phyloP scores from a whole-genome alignment of 108 stramenopile species.

The Pseudonitzschia delicatissima region DNA sequence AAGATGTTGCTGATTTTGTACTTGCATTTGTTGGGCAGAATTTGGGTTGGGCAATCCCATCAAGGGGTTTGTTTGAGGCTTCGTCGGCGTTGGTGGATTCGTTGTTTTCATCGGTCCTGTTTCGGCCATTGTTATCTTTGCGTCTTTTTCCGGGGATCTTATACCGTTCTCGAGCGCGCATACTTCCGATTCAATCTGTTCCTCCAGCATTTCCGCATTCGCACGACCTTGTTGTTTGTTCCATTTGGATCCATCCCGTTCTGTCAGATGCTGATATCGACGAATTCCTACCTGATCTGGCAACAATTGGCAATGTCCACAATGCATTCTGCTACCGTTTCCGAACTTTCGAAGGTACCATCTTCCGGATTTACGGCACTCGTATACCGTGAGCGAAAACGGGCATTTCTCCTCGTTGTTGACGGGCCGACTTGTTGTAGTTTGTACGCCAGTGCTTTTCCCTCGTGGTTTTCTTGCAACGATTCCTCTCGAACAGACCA shows the following conservation, averaged over 20 bases:
- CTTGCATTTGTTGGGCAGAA: too few species aligned
- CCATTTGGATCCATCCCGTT: slow-evolving; percentile 12
- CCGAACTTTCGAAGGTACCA: slow-evolving; percentile 12
- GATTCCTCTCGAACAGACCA: slow-evolving; percentile 11
- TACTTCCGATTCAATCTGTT: too few species aligned
- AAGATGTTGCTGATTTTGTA: too few species aligned
- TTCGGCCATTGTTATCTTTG: neutral
- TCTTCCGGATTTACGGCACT: neutral
- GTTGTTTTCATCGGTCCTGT: neutral
- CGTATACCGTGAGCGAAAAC: slow-evolving; percentile 4
- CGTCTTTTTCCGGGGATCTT: neutral
- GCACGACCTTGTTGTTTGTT: neutral
- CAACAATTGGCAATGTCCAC: slow-evolving; percentile 5
- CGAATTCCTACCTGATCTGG: slow-evolving; percentile 7
- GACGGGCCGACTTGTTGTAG: slow-evolving; percentile 3
- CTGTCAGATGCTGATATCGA: slow-evolving; percentile 23
- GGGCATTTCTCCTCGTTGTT: neutral
- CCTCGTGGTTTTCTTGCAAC: slow-evolving; percentile 6
- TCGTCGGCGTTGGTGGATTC: too few species aligned
- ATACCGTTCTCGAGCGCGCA: neutral
- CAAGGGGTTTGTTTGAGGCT: too few species aligned
- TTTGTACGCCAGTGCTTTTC: neutral
- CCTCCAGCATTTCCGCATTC: neutral
- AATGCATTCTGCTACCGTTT: slow-evolving; percentile 6
- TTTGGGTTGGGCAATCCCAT: too few species aligned